phyloP scores from a whole-genome alignment of 148 eudicot species.

The Vaccinium macrocarpon region DNA sequence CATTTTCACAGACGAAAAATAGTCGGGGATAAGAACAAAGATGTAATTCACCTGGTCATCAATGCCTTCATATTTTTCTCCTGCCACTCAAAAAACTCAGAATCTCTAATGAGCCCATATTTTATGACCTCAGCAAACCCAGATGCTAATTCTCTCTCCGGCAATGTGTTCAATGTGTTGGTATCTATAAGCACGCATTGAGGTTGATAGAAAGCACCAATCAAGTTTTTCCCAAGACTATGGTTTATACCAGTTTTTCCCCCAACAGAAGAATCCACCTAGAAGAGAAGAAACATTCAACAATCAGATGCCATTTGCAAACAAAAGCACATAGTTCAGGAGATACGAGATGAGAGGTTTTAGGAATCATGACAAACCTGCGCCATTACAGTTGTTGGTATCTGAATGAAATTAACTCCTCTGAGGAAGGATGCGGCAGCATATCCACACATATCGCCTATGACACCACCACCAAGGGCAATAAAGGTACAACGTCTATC shows the following conservation, averaged over 20 bases:
- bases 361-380: slow-evolving; percentile 49
- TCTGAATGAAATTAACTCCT: slow-evolving; percentile 96
- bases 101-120: slow-evolving; percentile 91
- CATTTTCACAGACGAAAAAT: background rate
- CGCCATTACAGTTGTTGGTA: slow-evolving; percentile 98
- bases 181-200: slow-evolving; percentile 93
- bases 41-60: slow-evolving; percentile 64
- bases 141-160: slow-evolving; percentile 94
- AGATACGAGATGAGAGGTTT: background rate
- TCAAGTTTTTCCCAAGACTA: slow-evolving; percentile 80
- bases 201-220: slow-evolving; percentile 99
- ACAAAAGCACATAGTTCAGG: background rate
- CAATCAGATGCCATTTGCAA: background rate
- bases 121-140: slow-evolving; percentile 95
- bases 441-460: slow-evolving; percentile 99
- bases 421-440: slow-evolving; percentile 96
- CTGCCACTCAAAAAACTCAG: slow-evolving; percentile 95
- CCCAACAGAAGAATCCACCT: slow-evolving; percentile 99
- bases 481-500: slow-evolving; percentile 89
- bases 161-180: slow-evolving; percentile 79
- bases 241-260: slow-evolving; percentile 97
- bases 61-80: slow-evolving; percentile 83
- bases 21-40: background rate
- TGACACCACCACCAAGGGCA: slow-evolving; percentile 98
- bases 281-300: slow-evolving; percentile 14